Conservation (phyloP, 2,329 filamentous ascomycete species). For the Talaromyces amestolkiae region DNA sequence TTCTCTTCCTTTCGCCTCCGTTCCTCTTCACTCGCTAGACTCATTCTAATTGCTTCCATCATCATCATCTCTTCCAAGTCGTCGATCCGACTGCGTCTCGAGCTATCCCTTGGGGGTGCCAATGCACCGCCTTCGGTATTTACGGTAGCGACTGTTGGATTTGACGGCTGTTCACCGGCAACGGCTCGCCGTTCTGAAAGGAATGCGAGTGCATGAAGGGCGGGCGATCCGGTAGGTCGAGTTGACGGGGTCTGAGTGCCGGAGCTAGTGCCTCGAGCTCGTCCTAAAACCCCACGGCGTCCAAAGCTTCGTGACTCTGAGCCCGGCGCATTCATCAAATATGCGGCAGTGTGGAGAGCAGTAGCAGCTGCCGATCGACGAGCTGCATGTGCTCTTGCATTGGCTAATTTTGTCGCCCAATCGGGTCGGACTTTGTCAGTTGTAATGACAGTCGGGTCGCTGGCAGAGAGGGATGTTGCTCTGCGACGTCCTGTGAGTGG, state of each 20-base stretch:
- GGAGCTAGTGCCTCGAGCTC: slow-evolving; percentile 37
- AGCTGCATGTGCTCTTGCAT: slow-evolving; percentile 79
- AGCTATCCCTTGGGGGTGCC: slow-evolving; percentile 49
- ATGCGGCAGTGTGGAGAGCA: slow-evolving; percentile 89
- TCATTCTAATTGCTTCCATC: slow-evolving; percentile 89
- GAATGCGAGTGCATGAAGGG: slow-evolving; percentile 47
- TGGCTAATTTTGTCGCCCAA: slow-evolving; percentile 85
- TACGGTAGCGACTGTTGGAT: background rate
- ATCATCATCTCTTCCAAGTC: slow-evolving; percentile 98
- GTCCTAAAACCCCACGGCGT: slow-evolving; percentile 54
- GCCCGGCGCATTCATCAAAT: slow-evolving; percentile 67
- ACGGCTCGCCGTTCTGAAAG: slow-evolving; percentile 44
- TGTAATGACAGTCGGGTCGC: slow-evolving; percentile 79
- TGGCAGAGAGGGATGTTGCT: slow-evolving; percentile 73
- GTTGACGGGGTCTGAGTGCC: slow-evolving; percentile 32
- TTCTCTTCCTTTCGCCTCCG: slow-evolving; percentile 83
- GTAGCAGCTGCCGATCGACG: slow-evolving; percentile 88
- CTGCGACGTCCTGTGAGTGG: slow-evolving; percentile 50
- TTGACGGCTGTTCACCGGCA: slow-evolving; percentile 33
- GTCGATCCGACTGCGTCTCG: slow-evolving; percentile 66
- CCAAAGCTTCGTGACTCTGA: slow-evolving; percentile 54
- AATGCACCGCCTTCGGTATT: slow-evolving; percentile 34
- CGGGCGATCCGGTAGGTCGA: slow-evolving; percentile 34
- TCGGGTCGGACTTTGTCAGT: slow-evolving; percentile 91
- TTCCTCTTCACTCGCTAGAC: slow-evolving; percentile 89